Conservation (phyloP, 164 flowering plant species). For the Tinospora cordifolia region DNA sequence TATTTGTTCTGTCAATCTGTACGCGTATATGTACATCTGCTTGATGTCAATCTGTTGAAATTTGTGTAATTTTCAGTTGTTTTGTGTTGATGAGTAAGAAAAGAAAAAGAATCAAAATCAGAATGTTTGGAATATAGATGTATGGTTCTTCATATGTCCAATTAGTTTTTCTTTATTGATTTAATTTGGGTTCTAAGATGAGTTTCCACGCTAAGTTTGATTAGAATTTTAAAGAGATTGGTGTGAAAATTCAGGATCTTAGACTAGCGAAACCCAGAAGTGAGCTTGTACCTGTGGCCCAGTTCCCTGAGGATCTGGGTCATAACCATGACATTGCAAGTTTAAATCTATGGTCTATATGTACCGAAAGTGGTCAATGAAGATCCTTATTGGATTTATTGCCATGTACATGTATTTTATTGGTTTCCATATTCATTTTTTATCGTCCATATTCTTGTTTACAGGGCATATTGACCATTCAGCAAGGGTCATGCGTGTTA, state of each 20-base stretch:
- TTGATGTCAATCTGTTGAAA: background rate
- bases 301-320: background rate
- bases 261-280: background rate
- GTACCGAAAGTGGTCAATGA: background rate
- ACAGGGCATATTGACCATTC: slow-evolving; percentile 89
- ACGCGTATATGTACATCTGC: background rate
- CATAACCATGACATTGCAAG: background rate
- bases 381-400: background rate
- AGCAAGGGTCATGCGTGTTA: slow-evolving; percentile 87
- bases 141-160: background rate
- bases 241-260: background rate
- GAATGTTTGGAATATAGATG: background rate
- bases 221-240: background rate
- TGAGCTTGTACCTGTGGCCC: background rate
- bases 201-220: background rate
- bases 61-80: background rate
- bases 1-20: too few species aligned
- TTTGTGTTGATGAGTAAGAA: too few species aligned
- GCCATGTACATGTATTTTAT: background rate
- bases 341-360: background rate
- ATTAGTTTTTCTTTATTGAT: background rate
- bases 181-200: background rate
- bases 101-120: too few species aligned
- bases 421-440: background rate
- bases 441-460: slow-evolving; percentile 11